Evolutionary conservation across 192 early-diverging fungal genomes (phyloP).

Genomic region (Funneliformis mosseae): DNA sequence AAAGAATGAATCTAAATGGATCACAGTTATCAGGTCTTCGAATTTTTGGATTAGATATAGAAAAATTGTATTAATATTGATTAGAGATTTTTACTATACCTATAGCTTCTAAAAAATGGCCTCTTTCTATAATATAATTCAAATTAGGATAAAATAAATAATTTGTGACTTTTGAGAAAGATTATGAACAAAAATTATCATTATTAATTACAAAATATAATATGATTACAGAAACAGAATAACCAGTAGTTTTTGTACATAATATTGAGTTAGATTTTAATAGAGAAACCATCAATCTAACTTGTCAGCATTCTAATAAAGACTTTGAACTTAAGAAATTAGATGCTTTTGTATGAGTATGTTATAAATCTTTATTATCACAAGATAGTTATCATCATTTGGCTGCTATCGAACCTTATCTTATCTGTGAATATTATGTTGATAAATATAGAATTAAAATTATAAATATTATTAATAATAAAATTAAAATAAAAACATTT

Average conservation of each 20-base stretch:
- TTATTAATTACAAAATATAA: background rate
- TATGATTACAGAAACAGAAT: background rate
- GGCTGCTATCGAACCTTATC: background rate
- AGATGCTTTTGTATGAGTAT: background rate
- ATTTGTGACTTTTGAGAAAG: background rate
- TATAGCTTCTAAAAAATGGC: background rate
- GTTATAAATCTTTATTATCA: constrained; percentile 1
- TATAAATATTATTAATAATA: too few relatives aligned
- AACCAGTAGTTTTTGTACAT: background rate
- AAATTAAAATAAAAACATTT: too few relatives aligned
- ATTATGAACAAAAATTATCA: background rate
- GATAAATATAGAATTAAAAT: too few relatives aligned
- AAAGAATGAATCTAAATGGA: background rate
- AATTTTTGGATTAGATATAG: constrained; percentile 2
- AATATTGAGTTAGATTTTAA: constrained; percentile 17
- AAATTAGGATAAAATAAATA: background rate
- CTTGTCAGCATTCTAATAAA: background rate
- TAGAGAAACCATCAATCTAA: background rate
- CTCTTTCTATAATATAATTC: background rate
- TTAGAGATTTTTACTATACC: background rate
- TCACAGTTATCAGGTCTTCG: background rate
- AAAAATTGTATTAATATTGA: background rate
- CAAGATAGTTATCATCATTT: background rate
- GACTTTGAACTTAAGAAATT: background rate
- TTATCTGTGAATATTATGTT: too few relatives aligned